Base-by-base conservation (phyloP, 768 basidiomycete genomes). In the Lactarius sanguifluus region DNA sequence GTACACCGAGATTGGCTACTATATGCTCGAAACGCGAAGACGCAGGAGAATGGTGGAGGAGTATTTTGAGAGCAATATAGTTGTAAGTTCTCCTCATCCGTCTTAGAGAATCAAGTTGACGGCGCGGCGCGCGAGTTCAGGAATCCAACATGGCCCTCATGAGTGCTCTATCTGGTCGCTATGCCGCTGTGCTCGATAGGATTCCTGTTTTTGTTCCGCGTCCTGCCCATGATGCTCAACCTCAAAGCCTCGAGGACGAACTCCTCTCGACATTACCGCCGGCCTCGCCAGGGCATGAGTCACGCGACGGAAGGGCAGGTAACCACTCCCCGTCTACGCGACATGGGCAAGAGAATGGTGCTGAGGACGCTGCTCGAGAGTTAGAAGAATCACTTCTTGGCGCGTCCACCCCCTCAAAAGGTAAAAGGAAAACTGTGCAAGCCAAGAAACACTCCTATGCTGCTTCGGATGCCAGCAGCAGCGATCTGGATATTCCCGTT, bases 31-130 rank as follows among this genome's bases (percentile, higher is more conserved):
- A 72, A 90, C 89, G 7, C 85, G 88, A 72, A 86, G 86, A 73
- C 85, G 91, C 59, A 85, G 86, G 75, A 85, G 83, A 59, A 87
- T 90, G 69, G 83, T 93, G 6, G 87, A 87, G 66, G 82, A 85
- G 57, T 90, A 85, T 81, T 93, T 92, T 70, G 86, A 90, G 73
- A 81, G 82, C 32, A 87, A 83, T 73, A 77, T 86, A 64, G 77
- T 85, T 72, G 91, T 92, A 72, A 75, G 83, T 75, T 9, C 28
- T 61, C 41, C 57, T 58, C 62, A 43, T 62, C 28, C 57, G n/a
- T 32, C 47, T 55, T 55, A 12, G 36, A 41, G 20, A 10, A 23
- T 15, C 60, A 36, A 28, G 30, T 16, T 61, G 23, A 57, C 66
- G 12, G 13, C 50, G 47, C 57, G 15, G 58, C 28, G 63, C 71